These are phyloP conservation scores for Ulmus americana DNA, from an alignment of 331 rosid genomes.

Conservation along the genomic window DNA sequence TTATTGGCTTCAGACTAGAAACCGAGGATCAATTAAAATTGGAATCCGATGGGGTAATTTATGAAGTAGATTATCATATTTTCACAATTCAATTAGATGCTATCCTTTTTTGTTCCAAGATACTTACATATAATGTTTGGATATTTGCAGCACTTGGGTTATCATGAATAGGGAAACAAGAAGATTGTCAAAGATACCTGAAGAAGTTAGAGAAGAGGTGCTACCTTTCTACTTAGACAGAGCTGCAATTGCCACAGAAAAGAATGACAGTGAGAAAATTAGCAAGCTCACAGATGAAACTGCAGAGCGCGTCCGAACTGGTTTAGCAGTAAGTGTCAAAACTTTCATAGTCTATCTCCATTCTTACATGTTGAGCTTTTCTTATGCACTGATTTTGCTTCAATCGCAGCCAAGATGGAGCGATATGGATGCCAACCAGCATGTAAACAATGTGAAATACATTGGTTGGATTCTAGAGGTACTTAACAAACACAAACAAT, in stretches of 20 bases:
- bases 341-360: not conserved
- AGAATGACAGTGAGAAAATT: constrained; percentile 53
- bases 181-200: constrained; percentile 68
- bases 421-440: constrained; percentile 95
- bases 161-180: constrained; percentile 89
- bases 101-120: no score
- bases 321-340: constrained; percentile 61
- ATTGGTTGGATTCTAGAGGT: constrained; percentile 96
- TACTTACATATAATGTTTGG: no score
- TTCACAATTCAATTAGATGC: no score
- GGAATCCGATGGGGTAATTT: no score
- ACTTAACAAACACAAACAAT: not conserved
- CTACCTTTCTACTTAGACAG: constrained; percentile 60
- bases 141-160: constrained; percentile 71
- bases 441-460: constrained; percentile 88
- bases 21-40: no score
- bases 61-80: no score
- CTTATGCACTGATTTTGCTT: no score
- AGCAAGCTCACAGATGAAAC: constrained; percentile 65
- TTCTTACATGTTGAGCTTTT: not conserved
- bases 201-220: constrained; percentile 64
- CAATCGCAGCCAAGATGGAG: constrained; percentile 84
- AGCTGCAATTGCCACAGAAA: constrained; percentile 42
- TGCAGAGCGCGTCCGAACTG: constrained; percentile 55
- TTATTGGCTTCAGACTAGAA: no score